These are phyloP conservation scores for Yamadazyma epiphylla DNA, from an alignment of 1,139 yeast genomes.

Conservation along the genomic window DNA sequence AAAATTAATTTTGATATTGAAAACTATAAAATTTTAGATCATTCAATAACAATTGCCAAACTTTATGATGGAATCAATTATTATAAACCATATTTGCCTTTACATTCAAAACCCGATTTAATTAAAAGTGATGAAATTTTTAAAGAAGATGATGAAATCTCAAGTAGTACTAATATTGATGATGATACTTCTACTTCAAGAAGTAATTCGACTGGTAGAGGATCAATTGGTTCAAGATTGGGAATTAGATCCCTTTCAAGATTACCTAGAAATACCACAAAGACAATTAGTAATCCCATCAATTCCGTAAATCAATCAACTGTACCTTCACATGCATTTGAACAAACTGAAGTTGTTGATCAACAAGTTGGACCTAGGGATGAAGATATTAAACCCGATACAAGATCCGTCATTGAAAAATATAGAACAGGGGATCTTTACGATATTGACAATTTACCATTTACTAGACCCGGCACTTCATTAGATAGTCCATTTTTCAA, in stretches of 20 bases:
- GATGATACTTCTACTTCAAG: constrained; percentile 5
- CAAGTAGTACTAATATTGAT: constrained; percentile 6
- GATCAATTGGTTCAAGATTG: background rate
- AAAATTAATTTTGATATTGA: constrained; percentile 10
- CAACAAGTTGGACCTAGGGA: constrained; percentile 1
- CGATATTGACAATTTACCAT: background rate
- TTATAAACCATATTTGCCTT: constrained; percentile 31
- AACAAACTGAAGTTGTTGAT: background rate
- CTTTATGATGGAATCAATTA: constrained; percentile 29
- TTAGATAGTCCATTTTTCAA: constrained; percentile 11
- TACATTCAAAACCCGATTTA: constrained; percentile 29
- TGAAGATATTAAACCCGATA: background rate
- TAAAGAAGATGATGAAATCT: constrained; percentile 21
- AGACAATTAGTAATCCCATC: background rate
- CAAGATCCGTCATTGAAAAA: background rate
- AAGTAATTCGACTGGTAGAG: constrained; percentile 2
- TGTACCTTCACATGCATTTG: background rate
- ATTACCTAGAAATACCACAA: background rate
- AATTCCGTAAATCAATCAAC: background rate
- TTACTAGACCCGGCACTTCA: constrained; percentile 6
- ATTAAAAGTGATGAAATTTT: constrained; percentile 30
- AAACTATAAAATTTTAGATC: constrained; percentile 28
- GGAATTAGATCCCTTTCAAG: background rate
- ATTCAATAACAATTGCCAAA: constrained; percentile 40
- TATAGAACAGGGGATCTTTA: background rate